Percentiles rank a stretch among this genome's conserved stretches.
Conservation (phyloP, 306 rosid species). For the Senna siamea region DNA sequence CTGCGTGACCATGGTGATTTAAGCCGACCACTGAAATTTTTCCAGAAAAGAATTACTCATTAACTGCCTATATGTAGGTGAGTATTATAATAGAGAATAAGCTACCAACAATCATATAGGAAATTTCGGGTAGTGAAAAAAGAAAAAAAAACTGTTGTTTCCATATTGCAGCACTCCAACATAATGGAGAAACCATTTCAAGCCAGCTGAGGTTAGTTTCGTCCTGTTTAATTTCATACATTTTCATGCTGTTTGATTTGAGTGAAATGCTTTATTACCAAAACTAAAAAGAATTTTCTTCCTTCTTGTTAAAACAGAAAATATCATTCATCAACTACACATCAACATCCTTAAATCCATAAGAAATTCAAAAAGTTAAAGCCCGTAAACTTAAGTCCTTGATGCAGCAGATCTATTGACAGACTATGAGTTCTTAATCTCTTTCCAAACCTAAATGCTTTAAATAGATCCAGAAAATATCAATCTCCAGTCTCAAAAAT, state of each 20-base stretch:
- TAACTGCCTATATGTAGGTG: neutral
- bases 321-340: neutral
- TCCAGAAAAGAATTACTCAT: conserved; percentile 17
- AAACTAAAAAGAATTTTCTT: neutral
- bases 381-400: conserved; percentile 17
- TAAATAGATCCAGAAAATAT: conserved; percentile 1
- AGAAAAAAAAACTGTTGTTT: conserved; percentile 19
- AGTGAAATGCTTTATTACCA: neutral
- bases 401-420: conserved; percentile 17
- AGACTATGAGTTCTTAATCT: conserved; percentile 19
- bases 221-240: conserved; percentile 17
- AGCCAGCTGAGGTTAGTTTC: neutral
- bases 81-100: conserved; percentile 11
- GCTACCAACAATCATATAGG: conserved; percentile 21
- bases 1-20: conserved; percentile 99
- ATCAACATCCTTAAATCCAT: conserved; percentile 16
- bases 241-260: conserved; percentile 11
- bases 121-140: neutral
- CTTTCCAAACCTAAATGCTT: conserved; percentile 10
- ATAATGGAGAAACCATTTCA: conserved; percentile 13
- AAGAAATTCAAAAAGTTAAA: conserved; percentile 8
- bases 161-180: neutral
- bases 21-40: conserved; percentile 78
- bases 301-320: conserved; percentile 18
- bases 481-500: conserved; percentile 15